These are phyloP conservation scores for Fimicolochytrium jonesii DNA, from an alignment of 192 early-diverging fungal genomes.

Conservation along the genomic window DNA sequence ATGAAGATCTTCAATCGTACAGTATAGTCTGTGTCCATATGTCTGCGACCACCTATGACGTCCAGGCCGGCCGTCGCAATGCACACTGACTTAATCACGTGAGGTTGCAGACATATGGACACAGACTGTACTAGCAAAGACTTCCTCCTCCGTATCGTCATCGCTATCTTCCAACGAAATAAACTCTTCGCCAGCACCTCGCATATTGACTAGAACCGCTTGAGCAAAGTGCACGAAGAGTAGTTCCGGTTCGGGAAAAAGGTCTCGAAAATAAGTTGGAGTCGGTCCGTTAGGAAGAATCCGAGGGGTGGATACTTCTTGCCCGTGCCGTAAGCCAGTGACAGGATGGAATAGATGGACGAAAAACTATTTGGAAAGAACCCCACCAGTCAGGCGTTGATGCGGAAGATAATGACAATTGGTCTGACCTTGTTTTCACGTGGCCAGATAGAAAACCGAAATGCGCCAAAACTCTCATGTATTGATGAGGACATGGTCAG, in stretches of 20 bases:
- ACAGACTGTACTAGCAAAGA: slow-evolving; percentile 2
- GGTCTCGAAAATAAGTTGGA: slow-evolving; percentile 5
- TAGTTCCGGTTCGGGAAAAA: slow-evolving; percentile 3
- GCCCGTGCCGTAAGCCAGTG: slow-evolving; percentile 1
- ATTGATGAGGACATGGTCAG: neutral
- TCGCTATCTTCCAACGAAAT: neutral
- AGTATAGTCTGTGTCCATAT: too few species aligned
- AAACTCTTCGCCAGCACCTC: neutral
- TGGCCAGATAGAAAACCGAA: slow-evolving; percentile 15
- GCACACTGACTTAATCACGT: too few species aligned
- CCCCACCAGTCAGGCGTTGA: neutral
- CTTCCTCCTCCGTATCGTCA: slow-evolving; percentile 4
- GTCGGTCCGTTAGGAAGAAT: neutral
- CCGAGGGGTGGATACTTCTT: neutral
- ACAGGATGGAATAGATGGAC: slow-evolving; percentile 10
- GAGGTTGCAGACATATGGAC: too few species aligned
- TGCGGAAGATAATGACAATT: neutral
- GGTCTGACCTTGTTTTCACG: neutral
- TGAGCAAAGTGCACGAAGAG: slow-evolving; percentile 7
- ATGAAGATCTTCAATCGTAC: neutral
- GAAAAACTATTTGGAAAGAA: slow-evolving; percentile 5
- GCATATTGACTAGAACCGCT: slow-evolving; percentile 3
- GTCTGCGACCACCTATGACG: too few species aligned
- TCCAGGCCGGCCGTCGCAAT: too few species aligned
- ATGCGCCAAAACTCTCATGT: slow-evolving; percentile 9